phyloP scores from a whole-genome alignment of 495 filamentous ascomycete species.

The Parathielavia appendiculata region DNA sequence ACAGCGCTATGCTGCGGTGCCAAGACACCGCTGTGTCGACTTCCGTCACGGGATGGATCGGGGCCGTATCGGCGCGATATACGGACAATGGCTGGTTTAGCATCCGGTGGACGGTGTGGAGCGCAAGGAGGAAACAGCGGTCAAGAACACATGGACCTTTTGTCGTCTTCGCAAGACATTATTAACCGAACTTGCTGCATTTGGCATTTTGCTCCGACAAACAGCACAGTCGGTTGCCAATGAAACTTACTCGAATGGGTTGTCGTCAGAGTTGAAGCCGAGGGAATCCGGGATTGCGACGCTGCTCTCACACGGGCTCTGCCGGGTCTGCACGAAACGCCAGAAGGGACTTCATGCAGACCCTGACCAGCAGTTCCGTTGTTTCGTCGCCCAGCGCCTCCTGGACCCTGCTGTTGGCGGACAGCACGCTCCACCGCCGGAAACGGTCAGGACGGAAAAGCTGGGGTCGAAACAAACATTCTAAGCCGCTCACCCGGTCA shows the following conservation, averaged over 20 bases:
- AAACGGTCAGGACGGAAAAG: slow-evolving; percentile 4
- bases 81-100: too few species aligned
- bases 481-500: neutral
- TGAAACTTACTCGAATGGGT: too few species aligned
- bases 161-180: neutral
- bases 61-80: too few species aligned
- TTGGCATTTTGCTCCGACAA: neutral
- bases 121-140: neutral
- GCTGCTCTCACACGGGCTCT: too few species aligned
- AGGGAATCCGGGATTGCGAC: too few species aligned
- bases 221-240: too few species aligned
- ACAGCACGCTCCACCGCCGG: neutral
- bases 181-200: neutral
- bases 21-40: too few species aligned
- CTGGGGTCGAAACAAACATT: slow-evolving; percentile 16
- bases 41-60: too few species aligned
- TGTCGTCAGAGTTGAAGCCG: too few species aligned
- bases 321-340: neutral
- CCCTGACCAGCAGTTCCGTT: too few species aligned
- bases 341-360: neutral
- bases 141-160: neutral
- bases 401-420: neutral
- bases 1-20: too few species aligned
- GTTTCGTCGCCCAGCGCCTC: neutral
- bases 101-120: neutral